Base-by-base conservation (phyloP, 1,139 yeast species). In the Chernovozyma sophiae-reginae region DNA sequence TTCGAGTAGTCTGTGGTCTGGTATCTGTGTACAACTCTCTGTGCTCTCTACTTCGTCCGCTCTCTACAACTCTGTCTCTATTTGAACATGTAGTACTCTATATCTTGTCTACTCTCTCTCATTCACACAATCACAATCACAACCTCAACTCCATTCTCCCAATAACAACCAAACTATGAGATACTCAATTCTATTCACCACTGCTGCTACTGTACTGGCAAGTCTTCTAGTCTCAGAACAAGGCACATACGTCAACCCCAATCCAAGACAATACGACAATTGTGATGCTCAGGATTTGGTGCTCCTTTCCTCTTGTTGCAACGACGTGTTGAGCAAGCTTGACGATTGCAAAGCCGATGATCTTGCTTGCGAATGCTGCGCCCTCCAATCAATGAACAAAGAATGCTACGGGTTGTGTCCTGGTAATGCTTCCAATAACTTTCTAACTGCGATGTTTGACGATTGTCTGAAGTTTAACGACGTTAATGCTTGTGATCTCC, bases 321-420 rank as follows among this genome's bases (percentile, higher is more conserved):
- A 67, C 42, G 74, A 68, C 37, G 71, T 73, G 8, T 52, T 73
- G 25, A 48, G 60, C 29, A 66, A 58, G 42, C 56, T 74, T 33
- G 76, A 72, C 44, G 68, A 61, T 37, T 74, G 80, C 43, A 68
- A 68, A 46, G 68, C 77, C 3, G 72, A 70, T 45, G 79, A 74
- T 51, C 56, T 71, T 44, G 77, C 77, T 2, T 74, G 79, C 51
- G 78, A 73, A 43, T 74, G 80, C 46, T 73, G 79, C 54, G 78
- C 79, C 8, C 55, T 74, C 30, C 79, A 73, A 48, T 64, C 68
- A 38, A 62, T 73, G 54, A 58, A 65, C 26, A 58, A 55, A 33
- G 63, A 62, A 26, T 73, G 79, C 48, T 72, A 67, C 47, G 67
- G 64, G 15, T 53, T 73, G 38, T 74, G 79, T 47, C 75, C 75